A percentile compares a stretch with the other conserved stretches of the same genome.
phyloP scores from a whole-genome alignment of 192 early-diverging fungal genomes.

The Linnemannia elongata region DNA sequence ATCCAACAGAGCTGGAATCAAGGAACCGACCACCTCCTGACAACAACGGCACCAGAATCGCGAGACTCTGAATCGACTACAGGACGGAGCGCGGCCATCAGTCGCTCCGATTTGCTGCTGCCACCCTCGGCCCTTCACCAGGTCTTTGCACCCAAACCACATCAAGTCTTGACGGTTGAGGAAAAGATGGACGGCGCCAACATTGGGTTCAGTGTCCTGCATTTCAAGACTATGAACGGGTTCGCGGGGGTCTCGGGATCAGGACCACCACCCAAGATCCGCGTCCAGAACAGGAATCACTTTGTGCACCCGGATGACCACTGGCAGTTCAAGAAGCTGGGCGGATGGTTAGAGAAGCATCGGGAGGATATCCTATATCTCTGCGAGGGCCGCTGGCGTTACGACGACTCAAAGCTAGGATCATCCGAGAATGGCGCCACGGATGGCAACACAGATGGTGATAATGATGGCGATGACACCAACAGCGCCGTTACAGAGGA shows the following conservation, averaged over 20 bases:
- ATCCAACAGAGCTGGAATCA: conserved; percentile 31
- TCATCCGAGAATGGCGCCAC: not conserved
- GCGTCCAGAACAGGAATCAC: conserved; percentile 52
- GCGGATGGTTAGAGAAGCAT: conserved; percentile 45
- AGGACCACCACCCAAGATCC: conserved; percentile 45
- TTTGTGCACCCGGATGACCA: conserved; percentile 58
- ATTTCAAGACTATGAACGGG: conserved; percentile 46
- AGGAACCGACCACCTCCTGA: conserved; percentile 7
- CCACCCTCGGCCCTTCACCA: conserved; percentile 41
- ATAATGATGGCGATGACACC: not conserved
- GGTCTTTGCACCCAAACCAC: conserved; percentile 39
- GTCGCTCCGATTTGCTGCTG: conserved; percentile 41
- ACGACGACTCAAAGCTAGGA: conserved; percentile 5
- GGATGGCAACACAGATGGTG: not conserved
- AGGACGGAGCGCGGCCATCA: conserved; percentile 38
- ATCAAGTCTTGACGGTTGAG: conserved; percentile 48
- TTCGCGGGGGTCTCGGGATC: conserved; percentile 23
- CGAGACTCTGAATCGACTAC: too few species aligned
- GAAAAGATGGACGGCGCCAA: conserved; percentile 57
- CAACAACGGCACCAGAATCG: not conserved
- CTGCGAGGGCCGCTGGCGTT: conserved; percentile 44
- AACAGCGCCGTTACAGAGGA: not conserved
- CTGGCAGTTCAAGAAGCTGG: conserved; percentile 56
- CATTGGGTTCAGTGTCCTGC: conserved; percentile 54
- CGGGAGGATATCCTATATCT: conserved; percentile 43